Evolutionary conservation across 2,329 filamentous ascomycete species (phyloP).

Genomic region (Stachybotrys elegans): DNA sequence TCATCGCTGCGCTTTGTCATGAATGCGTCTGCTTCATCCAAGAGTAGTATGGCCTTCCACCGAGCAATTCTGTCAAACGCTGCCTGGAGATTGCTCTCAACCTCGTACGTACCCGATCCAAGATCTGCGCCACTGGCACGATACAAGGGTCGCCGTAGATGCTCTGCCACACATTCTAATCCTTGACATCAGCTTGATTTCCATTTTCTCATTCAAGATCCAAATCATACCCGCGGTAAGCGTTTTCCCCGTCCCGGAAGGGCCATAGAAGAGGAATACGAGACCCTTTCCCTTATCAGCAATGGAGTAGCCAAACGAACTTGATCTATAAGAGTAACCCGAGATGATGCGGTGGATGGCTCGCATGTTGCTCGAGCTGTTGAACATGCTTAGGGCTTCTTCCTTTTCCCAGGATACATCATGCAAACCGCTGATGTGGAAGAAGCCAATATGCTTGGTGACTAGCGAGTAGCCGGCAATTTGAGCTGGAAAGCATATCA

Average conservation of each 20-base stretch:
- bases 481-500: too few species aligned
- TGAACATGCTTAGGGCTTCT: too few species aligned
- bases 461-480: too few species aligned
- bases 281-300: not conserved
- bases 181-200: not conserved
- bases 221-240: not conserved
- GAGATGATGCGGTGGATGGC: too few species aligned
- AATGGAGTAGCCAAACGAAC: not conserved
- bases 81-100: not conserved
- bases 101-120: not conserved
- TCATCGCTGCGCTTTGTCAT: slow-evolving; percentile 21
- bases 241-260: not conserved
- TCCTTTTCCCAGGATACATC: too few species aligned
- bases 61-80: slow-evolving; percentile 57
- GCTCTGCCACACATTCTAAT: slow-evolving; percentile 1
- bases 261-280: not conserved
- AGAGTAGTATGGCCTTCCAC: slow-evolving; percentile 28
- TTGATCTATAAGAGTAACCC: too few species aligned
- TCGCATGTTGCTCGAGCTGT: too few species aligned
- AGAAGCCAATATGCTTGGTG: too few species aligned
- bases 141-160: not conserved
- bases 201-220: not conserved
- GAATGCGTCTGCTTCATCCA: slow-evolving; percentile 32
- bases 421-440: too few species aligned
- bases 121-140: not conserved